These are phyloP conservation scores for Mycena vulgaris DNA, from an alignment of 768 basidiomycete species.

Conservation along the genomic window DNA sequence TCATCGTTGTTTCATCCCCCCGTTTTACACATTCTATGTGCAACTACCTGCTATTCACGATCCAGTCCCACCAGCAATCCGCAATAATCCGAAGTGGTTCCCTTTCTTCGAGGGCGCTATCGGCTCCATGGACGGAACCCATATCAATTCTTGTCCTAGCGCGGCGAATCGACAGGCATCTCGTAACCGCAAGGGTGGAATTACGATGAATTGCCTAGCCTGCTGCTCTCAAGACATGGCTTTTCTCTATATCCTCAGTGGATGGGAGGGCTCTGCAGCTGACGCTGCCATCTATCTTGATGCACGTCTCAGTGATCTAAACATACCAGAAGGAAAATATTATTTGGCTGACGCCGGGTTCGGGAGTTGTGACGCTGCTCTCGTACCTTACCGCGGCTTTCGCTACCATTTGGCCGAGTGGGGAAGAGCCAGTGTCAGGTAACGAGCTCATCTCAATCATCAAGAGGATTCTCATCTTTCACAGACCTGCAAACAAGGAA, in stretches of 20 bases:
- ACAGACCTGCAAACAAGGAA: not conserved
- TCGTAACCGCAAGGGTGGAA: conserved; percentile 43
- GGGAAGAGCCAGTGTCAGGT: conserved; percentile 34
- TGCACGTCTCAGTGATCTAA: conserved; percentile 28
- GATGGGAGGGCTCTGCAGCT: conserved; percentile 44
- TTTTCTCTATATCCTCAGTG: conserved; percentile 43
- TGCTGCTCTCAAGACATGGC: conserved; percentile 40
- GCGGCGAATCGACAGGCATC: conserved; percentile 28
- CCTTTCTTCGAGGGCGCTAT: conserved; percentile 50
- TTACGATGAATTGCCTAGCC: conserved; percentile 48
- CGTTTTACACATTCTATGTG: conserved; percentile 48
- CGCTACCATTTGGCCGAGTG: conserved; percentile 47
- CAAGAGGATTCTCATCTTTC: not conserved
- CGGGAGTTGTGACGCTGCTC: conserved; percentile 33
- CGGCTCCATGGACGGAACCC: conserved; percentile 54
- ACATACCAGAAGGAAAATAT: conserved; percentile 36
- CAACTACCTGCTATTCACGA: conserved; percentile 24
- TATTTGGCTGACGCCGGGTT: conserved; percentile 40
- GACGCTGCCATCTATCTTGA: conserved; percentile 38
- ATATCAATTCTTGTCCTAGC: conserved; percentile 43
- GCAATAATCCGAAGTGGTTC: conserved; percentile 46
- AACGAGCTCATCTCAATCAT: not conserved
- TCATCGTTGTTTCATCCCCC: conserved; percentile 4
- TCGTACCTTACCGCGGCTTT: conserved; percentile 43
- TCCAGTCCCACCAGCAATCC: conserved; percentile 44